phyloP scores from a whole-genome alignment of 1,284 basidiomycete genomes.

The Tilletiopsis washingtonensis region DNA sequence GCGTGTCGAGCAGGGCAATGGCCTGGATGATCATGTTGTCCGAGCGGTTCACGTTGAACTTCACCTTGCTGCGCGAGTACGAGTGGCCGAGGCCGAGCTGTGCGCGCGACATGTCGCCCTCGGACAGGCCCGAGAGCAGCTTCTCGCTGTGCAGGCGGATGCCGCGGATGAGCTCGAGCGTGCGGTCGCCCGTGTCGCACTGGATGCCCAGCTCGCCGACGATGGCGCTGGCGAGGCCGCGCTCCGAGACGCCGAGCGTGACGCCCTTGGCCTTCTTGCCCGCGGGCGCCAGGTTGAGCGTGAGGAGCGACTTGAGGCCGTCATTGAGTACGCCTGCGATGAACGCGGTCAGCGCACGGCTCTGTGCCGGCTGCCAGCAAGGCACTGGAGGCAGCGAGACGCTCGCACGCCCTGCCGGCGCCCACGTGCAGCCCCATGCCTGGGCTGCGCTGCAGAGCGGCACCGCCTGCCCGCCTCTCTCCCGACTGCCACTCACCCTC shows the following conservation, averaged over 20 bases:
- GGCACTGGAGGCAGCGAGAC: no score
- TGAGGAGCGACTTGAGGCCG: conserved; percentile 75
- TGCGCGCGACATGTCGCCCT: conserved; percentile 81
- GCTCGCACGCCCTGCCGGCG: no score
- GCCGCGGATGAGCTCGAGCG: conserved; percentile 84
- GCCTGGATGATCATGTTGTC: conserved; percentile 99
- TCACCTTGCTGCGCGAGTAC: conserved; percentile 90
- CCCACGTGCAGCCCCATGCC: no score
- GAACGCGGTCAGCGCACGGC: no score
- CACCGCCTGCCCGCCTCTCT: no score
- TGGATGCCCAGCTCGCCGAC: conserved; percentile 67
- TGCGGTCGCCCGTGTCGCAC: conserved; percentile 79
- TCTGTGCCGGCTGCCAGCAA: no score
- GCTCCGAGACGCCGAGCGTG: conserved; percentile 75
- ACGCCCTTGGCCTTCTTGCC: conserved; percentile 68
- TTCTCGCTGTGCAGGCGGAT: conserved; percentile 86
- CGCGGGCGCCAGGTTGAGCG: conserved; percentile 74
- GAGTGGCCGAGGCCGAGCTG: conserved; percentile 89
- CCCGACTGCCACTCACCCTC: conserved; percentile 75
- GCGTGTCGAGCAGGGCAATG: conserved; percentile 93
- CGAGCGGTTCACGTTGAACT: conserved; percentile 95
- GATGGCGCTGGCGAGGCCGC: conserved; percentile 70
- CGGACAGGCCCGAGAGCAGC: conserved; percentile 65
- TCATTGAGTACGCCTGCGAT: conserved; percentile 74
- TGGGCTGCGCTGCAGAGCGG: no score